A percentile compares a stretch with the other conserved stretches of the same genome.
Evolutionary conservation across 306 rosid genomes (phyloP).

Genomic region (Mimosa pudica): DNA sequence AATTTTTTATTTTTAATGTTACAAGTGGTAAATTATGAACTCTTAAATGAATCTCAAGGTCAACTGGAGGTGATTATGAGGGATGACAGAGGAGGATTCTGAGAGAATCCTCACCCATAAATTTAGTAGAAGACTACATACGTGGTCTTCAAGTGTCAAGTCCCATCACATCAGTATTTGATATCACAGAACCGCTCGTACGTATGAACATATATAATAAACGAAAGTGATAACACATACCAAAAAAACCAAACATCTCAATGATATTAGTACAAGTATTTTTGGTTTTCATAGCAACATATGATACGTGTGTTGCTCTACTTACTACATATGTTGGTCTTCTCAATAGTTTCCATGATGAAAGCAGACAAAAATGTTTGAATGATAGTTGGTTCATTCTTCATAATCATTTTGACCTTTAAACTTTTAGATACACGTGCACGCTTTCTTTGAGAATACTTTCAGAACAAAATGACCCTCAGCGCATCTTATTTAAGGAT

Average conservation of each 20-base stretch:
- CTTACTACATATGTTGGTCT: not conserved
- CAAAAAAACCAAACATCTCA: not conserved
- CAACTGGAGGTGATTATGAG: too few species aligned
- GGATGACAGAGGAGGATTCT: not conserved
- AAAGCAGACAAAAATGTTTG: not conserved
- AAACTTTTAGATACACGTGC: too few species aligned
- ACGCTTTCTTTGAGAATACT: too few species aligned
- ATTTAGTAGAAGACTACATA: not conserved
- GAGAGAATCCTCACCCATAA: too few species aligned
- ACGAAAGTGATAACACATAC: not conserved
- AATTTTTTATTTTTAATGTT: too few species aligned
- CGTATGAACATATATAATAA: not conserved
- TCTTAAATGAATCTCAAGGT: too few species aligned
- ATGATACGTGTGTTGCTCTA: not conserved
- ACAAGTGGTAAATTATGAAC: too few species aligned
- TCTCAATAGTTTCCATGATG: not conserved
- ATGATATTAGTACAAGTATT: not conserved
- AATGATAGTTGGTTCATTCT: not conserved
- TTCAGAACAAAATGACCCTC: too few species aligned
- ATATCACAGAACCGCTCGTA: not conserved
- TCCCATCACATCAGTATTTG: constrained; percentile 3
- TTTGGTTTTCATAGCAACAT: not conserved
- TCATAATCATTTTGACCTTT: too few species aligned
- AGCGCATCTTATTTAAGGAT: not conserved
- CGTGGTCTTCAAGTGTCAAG: not conserved